Evolutionary conservation across 225 moss, liverwort and hornwort species (phyloP).

Genomic region (Climacium dendroides): DNA sequence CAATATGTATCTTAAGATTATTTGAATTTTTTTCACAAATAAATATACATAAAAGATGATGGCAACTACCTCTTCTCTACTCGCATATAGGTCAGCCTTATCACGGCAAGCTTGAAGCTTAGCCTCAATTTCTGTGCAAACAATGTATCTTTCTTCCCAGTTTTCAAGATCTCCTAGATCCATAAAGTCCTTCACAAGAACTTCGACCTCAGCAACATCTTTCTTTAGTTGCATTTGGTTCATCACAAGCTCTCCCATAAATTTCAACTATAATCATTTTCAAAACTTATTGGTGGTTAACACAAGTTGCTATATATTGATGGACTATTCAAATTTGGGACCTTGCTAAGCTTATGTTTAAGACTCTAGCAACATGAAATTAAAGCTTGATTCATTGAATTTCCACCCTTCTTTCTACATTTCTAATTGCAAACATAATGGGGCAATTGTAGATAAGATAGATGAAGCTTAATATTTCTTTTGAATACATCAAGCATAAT

Average conservation of each 20-base stretch:
- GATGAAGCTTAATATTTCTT: not conserved
- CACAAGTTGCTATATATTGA: not conserved
- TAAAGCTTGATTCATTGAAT: not conserved
- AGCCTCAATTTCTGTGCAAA: conserved; percentile 49
- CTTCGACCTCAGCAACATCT: conserved; percentile 35
- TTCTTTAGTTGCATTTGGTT: conserved; percentile 62
- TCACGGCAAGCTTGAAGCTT: conserved; percentile 45
- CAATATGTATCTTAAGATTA: not conserved
- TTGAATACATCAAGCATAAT: not conserved
- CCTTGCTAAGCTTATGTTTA: not conserved
- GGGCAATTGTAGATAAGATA: not conserved
- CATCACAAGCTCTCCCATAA: conserved; percentile 40
- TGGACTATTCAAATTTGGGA: not conserved
- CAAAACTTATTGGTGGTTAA: not conserved
- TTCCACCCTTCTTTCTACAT: too few relatives aligned
- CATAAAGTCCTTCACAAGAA: conserved; percentile 52
- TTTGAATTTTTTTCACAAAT: not conserved
- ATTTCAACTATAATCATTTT: conserved; percentile 32
- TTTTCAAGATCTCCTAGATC: conserved; percentile 44
- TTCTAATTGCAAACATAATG: not conserved
- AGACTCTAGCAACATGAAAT: not conserved
- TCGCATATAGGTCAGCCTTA: conserved; percentile 32
- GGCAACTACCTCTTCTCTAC: conserved; percentile 35
- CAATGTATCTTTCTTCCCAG: conserved; percentile 74
- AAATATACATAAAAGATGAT: not conserved